Evolutionary conservation across 352 stramenopile genomes (phyloP), one percentile per base, ranked within the genome.

Genomic region (Pelagophyceae sp.): DNA sequence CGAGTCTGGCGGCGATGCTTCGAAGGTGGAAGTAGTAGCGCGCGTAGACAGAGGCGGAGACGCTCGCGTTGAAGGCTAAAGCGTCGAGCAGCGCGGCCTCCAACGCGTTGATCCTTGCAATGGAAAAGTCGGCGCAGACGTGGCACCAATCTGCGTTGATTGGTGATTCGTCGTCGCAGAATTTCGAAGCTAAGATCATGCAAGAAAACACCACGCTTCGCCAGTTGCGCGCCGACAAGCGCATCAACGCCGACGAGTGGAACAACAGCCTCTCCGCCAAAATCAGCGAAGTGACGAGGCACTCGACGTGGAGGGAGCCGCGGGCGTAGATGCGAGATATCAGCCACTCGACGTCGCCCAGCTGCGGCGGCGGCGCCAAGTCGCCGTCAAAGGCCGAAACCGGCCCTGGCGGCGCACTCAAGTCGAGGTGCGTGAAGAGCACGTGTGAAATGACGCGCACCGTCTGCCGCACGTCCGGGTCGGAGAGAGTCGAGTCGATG

Each of bases 121-220:
- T 25, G 29, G 2, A 40, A 31, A 38, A 71, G 29, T 38, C 19
- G 61, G 61, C 3, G 33, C 29, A 71, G 29, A 71, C 29, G 61
- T 71, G 23, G 33, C 31, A 90, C 58, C 93, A 94, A 76, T 94
- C 89, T 17, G 89, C 89, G 74, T 94, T 94, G 69, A 87, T 91
- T 87, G 93, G 93, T 77, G 87, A 92, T 45, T 93, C 78, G 74
- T 94, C 89, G 78, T 94, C 89, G 88, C 89, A 94, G 54, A 94
- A 88, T 77, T 94, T 94, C 5, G 88, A 93, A 20, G 89, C 89
- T 87, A 94, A 92, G 38, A 94, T 85, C 89, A 94, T 94, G 0
- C 88, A 91, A 76, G 87, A 91, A 75, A 94, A 94, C 11, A 94
- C 81, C 72, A 94, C 84, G 29, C 86, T 82, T 64, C 87, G 88